phyloP scores from a whole-genome alignment of 2,329 filamentous ascomycete genomes.

The Colletotrichum musae region DNA sequence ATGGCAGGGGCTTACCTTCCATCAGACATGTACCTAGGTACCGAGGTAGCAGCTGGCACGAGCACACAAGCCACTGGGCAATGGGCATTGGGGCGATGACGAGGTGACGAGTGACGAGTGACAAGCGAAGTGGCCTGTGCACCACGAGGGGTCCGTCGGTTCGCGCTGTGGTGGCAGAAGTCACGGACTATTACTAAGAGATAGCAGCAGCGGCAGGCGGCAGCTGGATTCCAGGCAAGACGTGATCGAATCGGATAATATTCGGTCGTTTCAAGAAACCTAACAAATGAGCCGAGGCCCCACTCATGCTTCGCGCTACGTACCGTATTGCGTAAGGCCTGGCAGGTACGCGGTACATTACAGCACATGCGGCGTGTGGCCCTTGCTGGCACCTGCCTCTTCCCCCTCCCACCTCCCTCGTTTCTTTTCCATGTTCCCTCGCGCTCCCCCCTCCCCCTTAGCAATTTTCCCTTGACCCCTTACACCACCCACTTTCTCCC shows the following conservation, averaged over 20 bases:
- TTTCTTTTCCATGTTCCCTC: slow-evolving; percentile 41
- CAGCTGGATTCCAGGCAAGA: too few species aligned
- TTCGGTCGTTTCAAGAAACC: neutral
- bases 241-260: slow-evolving; percentile 13
- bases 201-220: slow-evolving; percentile 12
- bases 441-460: slow-evolving; percentile 31
- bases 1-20: too few species aligned
- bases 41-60: neutral
- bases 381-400: slow-evolving; percentile 1
- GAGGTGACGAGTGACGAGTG: slow-evolving; percentile 35
- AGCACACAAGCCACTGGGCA: slow-evolving; percentile 27
- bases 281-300: slow-evolving; percentile 2
- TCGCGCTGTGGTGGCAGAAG: slow-evolving; percentile 15
- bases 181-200: neutral
- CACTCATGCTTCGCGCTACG: neutral
- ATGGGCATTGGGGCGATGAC: slow-evolving; percentile 31
- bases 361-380: neutral
- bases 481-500: slow-evolving; percentile 39
- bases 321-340: neutral
- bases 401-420: slow-evolving; percentile 35
- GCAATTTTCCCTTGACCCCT: slow-evolving; percentile 40
- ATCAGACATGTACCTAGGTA: neutral
- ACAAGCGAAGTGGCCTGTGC: slow-evolving; percentile 29
- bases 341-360: neutral
- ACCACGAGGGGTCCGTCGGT: neutral